Conservation (phyloP, 352 stramenopile species). For the Lagenidium sp. region DNA sequence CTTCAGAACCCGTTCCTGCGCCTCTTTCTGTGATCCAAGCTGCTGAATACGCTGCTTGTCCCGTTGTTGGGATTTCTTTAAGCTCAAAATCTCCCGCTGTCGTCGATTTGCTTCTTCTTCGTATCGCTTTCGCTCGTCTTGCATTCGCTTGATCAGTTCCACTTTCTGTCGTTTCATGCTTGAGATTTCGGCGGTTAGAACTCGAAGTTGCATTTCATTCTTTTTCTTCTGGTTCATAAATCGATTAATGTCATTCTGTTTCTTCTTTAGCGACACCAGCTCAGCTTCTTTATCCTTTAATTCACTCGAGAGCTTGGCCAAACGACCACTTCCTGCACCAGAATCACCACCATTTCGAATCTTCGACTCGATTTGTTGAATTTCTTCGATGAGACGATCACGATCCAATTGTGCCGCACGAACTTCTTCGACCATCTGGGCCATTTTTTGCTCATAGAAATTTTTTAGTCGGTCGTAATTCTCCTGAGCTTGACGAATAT, state of each 20-base stretch:
- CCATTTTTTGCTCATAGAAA: slow-evolving; percentile 81
- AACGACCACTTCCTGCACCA: slow-evolving; percentile 32
- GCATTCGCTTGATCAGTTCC: slow-evolving; percentile 84
- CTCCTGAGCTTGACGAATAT: slow-evolving; percentile 66
- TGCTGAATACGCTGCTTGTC: slow-evolving; percentile 82
- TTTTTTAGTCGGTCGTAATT: slow-evolving; percentile 79
- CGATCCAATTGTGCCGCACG: slow-evolving; percentile 46
- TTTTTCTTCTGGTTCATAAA: slow-evolving; percentile 84
- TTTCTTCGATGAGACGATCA: slow-evolving; percentile 69
- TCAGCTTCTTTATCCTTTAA: slow-evolving; percentile 75
- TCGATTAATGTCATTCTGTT: slow-evolving; percentile 75
- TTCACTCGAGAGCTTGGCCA: slow-evolving; percentile 65
- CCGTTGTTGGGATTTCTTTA: slow-evolving; percentile 74
- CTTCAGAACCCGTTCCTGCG: slow-evolving; percentile 80
- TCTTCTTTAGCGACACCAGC: slow-evolving; percentile 60
- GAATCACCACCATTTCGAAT: slow-evolving; percentile 43
- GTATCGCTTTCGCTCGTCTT: slow-evolving; percentile 75
- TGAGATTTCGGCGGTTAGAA: slow-evolving; percentile 70
- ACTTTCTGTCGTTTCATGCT: slow-evolving; percentile 88
- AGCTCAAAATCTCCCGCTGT: slow-evolving; percentile 62
- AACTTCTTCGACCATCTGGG: slow-evolving; percentile 73
- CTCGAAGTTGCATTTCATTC: slow-evolving; percentile 76
- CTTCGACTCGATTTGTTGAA: slow-evolving; percentile 61
- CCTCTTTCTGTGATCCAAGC: slow-evolving; percentile 73
- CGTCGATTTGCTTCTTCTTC: slow-evolving; percentile 76